Evolutionary conservation across 768 basidiomycete species (phyloP), one percentile per base, ranked within the genome.

Genomic region (Russula sp.): DNA sequence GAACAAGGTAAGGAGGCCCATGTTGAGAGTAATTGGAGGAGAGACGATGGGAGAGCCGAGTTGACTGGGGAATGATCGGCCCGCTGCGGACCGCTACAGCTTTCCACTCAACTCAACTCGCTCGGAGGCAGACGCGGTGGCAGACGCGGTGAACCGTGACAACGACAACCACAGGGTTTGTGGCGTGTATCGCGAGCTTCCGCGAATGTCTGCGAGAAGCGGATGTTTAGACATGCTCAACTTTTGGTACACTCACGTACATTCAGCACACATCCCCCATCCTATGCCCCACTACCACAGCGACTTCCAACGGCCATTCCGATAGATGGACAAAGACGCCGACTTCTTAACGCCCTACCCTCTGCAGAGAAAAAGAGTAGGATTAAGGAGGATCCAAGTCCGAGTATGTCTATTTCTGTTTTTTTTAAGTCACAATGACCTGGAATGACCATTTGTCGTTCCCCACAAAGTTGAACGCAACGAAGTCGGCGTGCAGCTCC

Each of bases 401-500:
- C n/a, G n/a, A n/a, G n/a, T n/a, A 59, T 34, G 57, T 58, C 10
- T 35, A 2, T 9, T 9, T 14, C n/a, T n/a, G 3, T 35, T 20
- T 49, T 9, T 57, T n/a, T 39, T 16, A 32, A 20, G 7, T 7
- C 13, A 14, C n/a, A 9, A 6, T 20, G 25, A 2, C 34, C 35
- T 11, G 25, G 18, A 52, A 6, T 38, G 7, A 22, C 55, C 39
- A 7, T 45, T 59, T 7, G 46, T 39, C 32, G 22, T 11, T 41
- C 45, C 14, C 22, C 11, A 2, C 35, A 85, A 43, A 62, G 85
- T 79, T 62, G 83, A 85, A 71, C 81, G 92, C 57, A 98, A 97
- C 70, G 83, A 88, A 63, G 78, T 93, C 45, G 95, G 95, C n/a
- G 94, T 98, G 7, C 95, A 98, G 70, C 83, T 97, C 58, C 83